These are phyloP conservation scores for Globisporangium nodosum DNA, from an alignment of 352 stramenopile genomes.

Conservation along the genomic window DNA sequence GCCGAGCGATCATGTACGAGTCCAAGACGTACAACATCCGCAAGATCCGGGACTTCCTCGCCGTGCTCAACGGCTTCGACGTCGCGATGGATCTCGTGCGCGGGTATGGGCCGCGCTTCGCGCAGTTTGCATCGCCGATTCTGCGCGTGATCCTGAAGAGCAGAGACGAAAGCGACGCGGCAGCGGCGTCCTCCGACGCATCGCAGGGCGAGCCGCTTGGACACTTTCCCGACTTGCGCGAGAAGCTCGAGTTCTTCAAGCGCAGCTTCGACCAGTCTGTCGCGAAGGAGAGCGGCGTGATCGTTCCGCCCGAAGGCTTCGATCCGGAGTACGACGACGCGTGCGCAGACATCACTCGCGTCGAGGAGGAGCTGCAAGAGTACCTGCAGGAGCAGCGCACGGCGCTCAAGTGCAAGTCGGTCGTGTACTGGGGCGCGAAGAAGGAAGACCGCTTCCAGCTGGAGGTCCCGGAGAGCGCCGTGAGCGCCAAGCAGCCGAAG, in stretches of 20 bases:
- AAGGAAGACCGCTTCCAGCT: slow-evolving; percentile 94
- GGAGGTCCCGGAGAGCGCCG: slow-evolving; percentile 83
- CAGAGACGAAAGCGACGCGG: neutral
- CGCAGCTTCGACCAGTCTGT: slow-evolving; percentile 94
- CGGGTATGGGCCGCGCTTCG: slow-evolving; percentile 71
- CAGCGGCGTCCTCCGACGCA: too few relatives aligned
- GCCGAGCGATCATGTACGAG: slow-evolving; percentile 98
- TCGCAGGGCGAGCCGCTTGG: slow-evolving; percentile 15
- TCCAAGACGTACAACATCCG: slow-evolving; percentile 94
- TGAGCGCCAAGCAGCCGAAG: slow-evolving; percentile 85
- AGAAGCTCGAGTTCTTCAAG: slow-evolving; percentile 94
- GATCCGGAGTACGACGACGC: slow-evolving; percentile 93
- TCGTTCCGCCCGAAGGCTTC: slow-evolving; percentile 92
- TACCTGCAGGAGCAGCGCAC: slow-evolving; percentile 85
- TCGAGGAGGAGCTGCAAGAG: slow-evolving; percentile 88
- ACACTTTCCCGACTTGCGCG: slow-evolving; percentile 88
- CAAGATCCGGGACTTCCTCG: slow-evolving; percentile 94
- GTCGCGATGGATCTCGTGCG: slow-evolving; percentile 75
- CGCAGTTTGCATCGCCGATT: slow-evolving; percentile 47
- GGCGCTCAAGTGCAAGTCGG: slow-evolving; percentile 68
- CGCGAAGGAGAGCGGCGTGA: slow-evolving; percentile 88
- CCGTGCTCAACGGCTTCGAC: slow-evolving; percentile 90
- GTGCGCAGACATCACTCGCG: slow-evolving; percentile 77
- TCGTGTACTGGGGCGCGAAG: slow-evolving; percentile 93
- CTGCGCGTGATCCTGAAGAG: slow-evolving; percentile 52